Evolutionary conservation across 2,329 filamentous ascomycete species (phyloP).

Genomic region (Epichloe uncinata): DNA sequence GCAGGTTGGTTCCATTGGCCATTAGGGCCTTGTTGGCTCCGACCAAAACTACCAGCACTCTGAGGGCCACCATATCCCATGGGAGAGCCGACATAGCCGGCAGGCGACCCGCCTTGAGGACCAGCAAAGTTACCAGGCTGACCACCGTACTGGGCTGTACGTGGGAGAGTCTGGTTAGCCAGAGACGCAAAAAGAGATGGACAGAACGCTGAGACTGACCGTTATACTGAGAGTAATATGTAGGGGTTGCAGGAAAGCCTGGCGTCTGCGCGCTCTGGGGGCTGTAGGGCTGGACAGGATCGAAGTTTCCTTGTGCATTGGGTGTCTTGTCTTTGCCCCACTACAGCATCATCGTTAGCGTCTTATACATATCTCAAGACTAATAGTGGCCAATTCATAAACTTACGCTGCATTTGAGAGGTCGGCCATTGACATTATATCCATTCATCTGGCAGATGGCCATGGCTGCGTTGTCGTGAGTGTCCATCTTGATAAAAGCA

Average conservation of each 20-base stretch:
- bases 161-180: slow-evolving; percentile 4
- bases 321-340: slow-evolving; percentile 99
- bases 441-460: slow-evolving; percentile 96
- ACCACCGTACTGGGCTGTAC: slow-evolving; percentile 41
- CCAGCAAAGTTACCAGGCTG: slow-evolving; percentile 56
- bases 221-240: slow-evolving; percentile 90
- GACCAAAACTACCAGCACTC: slow-evolving; percentile 74
- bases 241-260: slow-evolving; percentile 65
- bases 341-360: slow-evolving; percentile 31
- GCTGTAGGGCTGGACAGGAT: slow-evolving; percentile 58
- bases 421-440: slow-evolving; percentile 94
- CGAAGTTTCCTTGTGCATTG: slow-evolving; percentile 51
- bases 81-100: slow-evolving; percentile 50
- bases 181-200: background rate
- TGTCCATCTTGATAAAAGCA: slow-evolving; percentile 98
- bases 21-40: slow-evolving; percentile 50
- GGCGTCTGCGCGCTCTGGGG: slow-evolving; percentile 63
- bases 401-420: slow-evolving; percentile 96
- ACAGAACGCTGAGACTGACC: slow-evolving; percentile 38
- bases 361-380: background rate
- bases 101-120: slow-evolving; percentile 47
- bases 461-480: slow-evolving; percentile 95
- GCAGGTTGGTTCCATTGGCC: slow-evolving; percentile 40
- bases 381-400: slow-evolving; percentile 12
- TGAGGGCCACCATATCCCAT: slow-evolving; percentile 60